phyloP scores from a whole-genome alignment of 805 yeast genomes.

The Hanseniaspora nectarophila region DNA sequence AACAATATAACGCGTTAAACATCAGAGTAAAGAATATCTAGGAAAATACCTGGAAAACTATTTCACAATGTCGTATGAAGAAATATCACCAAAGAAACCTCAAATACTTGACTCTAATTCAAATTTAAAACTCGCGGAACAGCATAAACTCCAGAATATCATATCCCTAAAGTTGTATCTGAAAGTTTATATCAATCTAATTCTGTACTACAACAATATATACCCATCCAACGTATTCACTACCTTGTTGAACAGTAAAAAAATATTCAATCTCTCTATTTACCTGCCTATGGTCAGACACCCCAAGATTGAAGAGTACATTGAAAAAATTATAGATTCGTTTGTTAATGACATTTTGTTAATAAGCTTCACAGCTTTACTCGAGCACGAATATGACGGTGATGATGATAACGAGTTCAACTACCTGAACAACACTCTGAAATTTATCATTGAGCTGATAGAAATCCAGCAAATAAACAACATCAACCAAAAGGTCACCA shows the following conservation, averaged over 20 bases:
- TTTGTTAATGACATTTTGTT: constrained; percentile 8
- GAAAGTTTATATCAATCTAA: constrained; percentile 30
- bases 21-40: no score
- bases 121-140: background rate
- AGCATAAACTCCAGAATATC: constrained; percentile 1
- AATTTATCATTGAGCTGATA: constrained; percentile 2
- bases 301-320: constrained; percentile 33
- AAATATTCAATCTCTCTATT: constrained; percentile 33
- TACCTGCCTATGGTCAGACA: constrained; percentile 36
- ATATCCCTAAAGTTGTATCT: constrained; percentile 26
- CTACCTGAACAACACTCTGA: background rate
- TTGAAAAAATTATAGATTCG: constrained; percentile 26
- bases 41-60: no score
- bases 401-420: constrained; percentile 1
- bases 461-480: background rate
- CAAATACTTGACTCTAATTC: background rate
- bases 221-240: constrained; percentile 31
- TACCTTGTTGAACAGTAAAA: constrained; percentile 25
- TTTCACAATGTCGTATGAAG: background rate
- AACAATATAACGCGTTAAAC: no score
- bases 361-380: constrained; percentile 7
- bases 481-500: background rate
- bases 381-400: constrained; percentile 19
- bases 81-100: background rate
- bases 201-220: constrained; percentile 29